Evolutionary conservation across 75 land plant species (phyloP).

Genomic region (Selaginella moellendorffii): DNA sequence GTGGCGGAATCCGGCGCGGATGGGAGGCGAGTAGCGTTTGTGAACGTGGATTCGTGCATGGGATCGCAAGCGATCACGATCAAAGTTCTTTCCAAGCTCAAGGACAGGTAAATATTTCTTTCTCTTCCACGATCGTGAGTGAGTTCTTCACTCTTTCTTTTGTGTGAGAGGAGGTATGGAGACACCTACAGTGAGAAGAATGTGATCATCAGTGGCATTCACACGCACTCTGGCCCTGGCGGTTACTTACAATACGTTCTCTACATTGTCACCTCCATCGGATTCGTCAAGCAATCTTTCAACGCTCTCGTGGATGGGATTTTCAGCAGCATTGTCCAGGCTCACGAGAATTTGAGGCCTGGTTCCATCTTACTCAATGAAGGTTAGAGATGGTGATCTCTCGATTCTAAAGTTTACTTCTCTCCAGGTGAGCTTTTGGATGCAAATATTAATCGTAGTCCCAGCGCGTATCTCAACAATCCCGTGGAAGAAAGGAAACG

Average conservation of each 20-base stretch:
- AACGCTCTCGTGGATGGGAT: constrained; percentile 89
- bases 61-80: constrained; percentile 70
- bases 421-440: constrained; percentile 86
- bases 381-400: constrained; percentile 29
- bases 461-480: constrained; percentile 95
- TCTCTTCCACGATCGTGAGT: not conserved
- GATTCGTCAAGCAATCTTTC: constrained; percentile 92
- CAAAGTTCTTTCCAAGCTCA: constrained; percentile 64
- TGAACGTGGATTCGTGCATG: constrained; percentile 97
- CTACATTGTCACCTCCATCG: constrained; percentile 86
- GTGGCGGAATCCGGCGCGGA: constrained; percentile 47
- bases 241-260: constrained; percentile 92
- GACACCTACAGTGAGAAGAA: constrained; percentile 76
- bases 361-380: constrained; percentile 78
- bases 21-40: constrained; percentile 65
- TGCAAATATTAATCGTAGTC: constrained; percentile 91
- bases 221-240: constrained; percentile 96
- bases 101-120: constrained; percentile 39
- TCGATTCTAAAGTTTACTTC: too few relatives aligned
- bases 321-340: constrained; percentile 73
- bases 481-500: constrained; percentile 62
- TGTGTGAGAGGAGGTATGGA: constrained; percentile 97
- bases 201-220: constrained; percentile 94
- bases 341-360: constrained; percentile 82
- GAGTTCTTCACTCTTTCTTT: too few relatives aligned